Evolutionary conservation across 2,329 filamentous ascomycete genomes (phyloP).

Genomic region (Penicillium concentricum): DNA sequence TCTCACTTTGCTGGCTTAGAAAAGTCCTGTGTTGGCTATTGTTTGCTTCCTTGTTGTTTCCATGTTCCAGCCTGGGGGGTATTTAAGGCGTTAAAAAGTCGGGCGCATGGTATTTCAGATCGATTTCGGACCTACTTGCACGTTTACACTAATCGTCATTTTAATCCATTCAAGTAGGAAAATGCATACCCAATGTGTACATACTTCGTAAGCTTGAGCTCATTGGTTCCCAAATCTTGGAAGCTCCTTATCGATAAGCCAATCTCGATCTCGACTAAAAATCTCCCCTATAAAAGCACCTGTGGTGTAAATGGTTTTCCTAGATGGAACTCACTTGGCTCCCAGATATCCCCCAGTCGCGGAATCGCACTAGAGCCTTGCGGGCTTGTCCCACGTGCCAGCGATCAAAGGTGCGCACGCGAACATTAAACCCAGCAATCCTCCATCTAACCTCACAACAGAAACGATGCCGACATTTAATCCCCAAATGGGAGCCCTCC

Average conservation of each 20-base stretch:
- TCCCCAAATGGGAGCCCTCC: conserved; percentile 9
- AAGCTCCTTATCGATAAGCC: conserved; percentile 15
- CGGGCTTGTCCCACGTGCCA: conserved; percentile 35
- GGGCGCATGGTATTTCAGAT: not conserved
- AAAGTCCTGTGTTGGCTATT: not conserved
- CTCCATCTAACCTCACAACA: conserved; percentile 10
- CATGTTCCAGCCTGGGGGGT: not conserved
- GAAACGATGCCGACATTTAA: conserved; percentile 36
- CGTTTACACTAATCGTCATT: not conserved
- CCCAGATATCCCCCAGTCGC: conserved; percentile 34
- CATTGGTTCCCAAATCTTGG: not conserved
- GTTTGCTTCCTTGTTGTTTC: not conserved
- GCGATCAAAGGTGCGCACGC: conserved; percentile 30
- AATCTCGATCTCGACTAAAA: not conserved
- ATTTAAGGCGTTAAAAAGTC: not conserved
- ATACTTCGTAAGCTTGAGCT: not conserved
- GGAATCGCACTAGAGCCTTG: conserved; percentile 30
- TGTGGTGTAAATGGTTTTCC: not conserved
- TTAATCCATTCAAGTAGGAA: not conserved
- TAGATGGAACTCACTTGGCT: conserved; percentile 38
- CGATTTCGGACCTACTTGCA: not conserved
- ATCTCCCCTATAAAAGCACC: not conserved
- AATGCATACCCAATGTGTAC: not conserved
- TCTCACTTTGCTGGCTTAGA: not conserved
- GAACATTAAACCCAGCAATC: not conserved